These are phyloP conservation scores for Eucalyptus grandis DNA, from an alignment of 345 rosid species.

Conservation along the genomic window DNA sequence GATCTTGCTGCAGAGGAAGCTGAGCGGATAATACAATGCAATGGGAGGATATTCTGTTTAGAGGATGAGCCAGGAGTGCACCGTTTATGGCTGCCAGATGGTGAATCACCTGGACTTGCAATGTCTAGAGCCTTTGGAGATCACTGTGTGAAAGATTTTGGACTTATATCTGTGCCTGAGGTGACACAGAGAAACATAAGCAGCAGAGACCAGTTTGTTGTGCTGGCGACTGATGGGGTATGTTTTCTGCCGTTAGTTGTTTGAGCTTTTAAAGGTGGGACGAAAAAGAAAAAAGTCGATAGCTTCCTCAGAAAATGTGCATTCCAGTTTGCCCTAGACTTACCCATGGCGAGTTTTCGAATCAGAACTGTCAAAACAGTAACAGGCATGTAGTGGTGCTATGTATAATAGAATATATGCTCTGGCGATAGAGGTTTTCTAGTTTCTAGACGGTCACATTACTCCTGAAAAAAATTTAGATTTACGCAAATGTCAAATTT, in stretches of 20 bases:
- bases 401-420: neutral
- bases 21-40: conserved; percentile 56
- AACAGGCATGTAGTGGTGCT: neutral
- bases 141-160: conserved; percentile 71
- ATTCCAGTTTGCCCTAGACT: neutral
- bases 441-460: neutral
- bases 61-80: conserved; percentile 89
- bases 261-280: neutral
- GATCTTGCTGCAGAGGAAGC: conserved; percentile 54
- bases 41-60: conserved; percentile 67
- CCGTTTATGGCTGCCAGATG: conserved; percentile 80
- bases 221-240: conserved; percentile 94
- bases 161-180: conserved; percentile 82
- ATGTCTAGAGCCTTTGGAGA: conserved; percentile 99
- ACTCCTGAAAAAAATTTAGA: neutral
- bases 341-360: neutral
- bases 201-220: conserved; percentile 59
- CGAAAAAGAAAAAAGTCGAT: neutral
- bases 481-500: neutral
- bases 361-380: neutral
- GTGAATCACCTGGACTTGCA: conserved; percentile 76
- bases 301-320: neutral
- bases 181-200: conserved; percentile 72
- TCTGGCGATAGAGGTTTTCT: neutral
- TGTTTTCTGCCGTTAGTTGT: neutral